These are phyloP conservation scores for Penicillium crystallinum DNA, from an alignment of 495 filamentous ascomycete species.

Conservation along the genomic window DNA sequence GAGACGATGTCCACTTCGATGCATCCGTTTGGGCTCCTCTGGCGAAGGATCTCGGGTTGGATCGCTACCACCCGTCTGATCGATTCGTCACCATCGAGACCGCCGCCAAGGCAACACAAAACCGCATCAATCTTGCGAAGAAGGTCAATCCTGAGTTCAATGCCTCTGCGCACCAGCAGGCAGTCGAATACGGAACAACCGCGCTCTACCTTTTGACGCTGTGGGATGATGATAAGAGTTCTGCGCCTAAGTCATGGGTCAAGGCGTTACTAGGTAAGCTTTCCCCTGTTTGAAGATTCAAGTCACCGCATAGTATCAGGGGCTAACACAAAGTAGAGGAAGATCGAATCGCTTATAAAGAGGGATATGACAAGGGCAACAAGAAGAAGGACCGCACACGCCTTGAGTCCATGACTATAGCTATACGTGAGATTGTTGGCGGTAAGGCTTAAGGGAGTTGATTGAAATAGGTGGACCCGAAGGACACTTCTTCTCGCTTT, in stretches of 20 bases:
- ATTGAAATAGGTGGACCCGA: no score
- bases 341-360: slow-evolving; percentile 15
- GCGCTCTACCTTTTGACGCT: slow-evolving; percentile 11
- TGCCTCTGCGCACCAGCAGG: slow-evolving; percentile 2
- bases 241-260: slow-evolving; percentile 11
- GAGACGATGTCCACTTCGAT: slow-evolving; percentile 8
- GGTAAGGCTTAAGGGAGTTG: no score
- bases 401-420: no score
- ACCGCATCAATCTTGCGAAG: slow-evolving; percentile 8
- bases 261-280: slow-evolving; percentile 12
- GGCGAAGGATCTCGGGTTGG: slow-evolving; percentile 16
- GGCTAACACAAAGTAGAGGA: slow-evolving; percentile 5
- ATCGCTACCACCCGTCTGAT: no score
- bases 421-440: no score
- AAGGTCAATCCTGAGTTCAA: slow-evolving; percentile 11
- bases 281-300: not conserved
- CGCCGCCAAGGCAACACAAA: slow-evolving; percentile 10
- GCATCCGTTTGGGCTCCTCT: slow-evolving; percentile 6
- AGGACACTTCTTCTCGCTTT: no score
- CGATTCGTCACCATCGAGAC: slow-evolving; percentile 9
- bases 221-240: slow-evolving; percentile 9
- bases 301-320: no score
- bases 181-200: slow-evolving; percentile 11
- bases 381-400: no score
- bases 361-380: no score